phyloP scores from a whole-genome alignment of 805 yeast species.

The Saccharomycopsis vini region DNA sequence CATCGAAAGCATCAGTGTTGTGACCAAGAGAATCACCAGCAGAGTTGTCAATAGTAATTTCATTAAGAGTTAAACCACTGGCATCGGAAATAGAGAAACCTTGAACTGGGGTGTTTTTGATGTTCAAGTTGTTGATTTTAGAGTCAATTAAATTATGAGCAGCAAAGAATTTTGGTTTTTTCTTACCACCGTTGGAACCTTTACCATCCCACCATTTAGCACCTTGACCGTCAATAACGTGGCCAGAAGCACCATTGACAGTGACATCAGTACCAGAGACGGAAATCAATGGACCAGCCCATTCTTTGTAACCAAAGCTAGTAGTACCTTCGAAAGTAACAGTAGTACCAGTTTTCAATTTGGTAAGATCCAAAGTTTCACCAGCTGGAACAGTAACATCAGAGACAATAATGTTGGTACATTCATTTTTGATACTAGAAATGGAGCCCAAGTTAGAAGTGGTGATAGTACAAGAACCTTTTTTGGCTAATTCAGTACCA shows the following conservation, averaged over 20 bases:
- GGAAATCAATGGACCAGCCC: constrained; percentile 20
- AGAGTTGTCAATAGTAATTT: constrained; percentile 14
- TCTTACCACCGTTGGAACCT: constrained; percentile 18
- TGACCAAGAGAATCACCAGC: constrained; percentile 18
- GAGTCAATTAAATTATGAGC: constrained; percentile 13
- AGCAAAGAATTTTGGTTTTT: constrained; percentile 19
- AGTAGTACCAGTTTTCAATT: constrained; percentile 17
- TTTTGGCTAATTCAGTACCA: not conserved
- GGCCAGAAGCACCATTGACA: constrained; percentile 19
- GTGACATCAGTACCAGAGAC: constrained; percentile 17
- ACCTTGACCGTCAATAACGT: constrained; percentile 19
- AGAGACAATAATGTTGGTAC: constrained; percentile 14
- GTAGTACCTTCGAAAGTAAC: constrained; percentile 20
- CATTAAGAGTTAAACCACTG: constrained; percentile 10
- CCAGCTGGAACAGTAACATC: constrained; percentile 20
- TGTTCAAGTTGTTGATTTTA: constrained; percentile 15
- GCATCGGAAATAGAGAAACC: constrained; percentile 13
- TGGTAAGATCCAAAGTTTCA: constrained; percentile 18
- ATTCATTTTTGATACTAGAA: constrained; percentile 7
- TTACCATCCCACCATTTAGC: constrained; percentile 20
- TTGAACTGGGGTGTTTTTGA: constrained; percentile 19
- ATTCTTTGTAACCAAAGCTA: constrained; percentile 18
- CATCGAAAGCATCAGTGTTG: constrained; percentile 21
- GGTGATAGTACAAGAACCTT: constrained; percentile 4
- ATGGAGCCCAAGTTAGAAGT: constrained; percentile 1